Base-by-base conservation (phyloP, 2,329 filamentous ascomycete genomes). In the Boeremia exigua region DNA sequence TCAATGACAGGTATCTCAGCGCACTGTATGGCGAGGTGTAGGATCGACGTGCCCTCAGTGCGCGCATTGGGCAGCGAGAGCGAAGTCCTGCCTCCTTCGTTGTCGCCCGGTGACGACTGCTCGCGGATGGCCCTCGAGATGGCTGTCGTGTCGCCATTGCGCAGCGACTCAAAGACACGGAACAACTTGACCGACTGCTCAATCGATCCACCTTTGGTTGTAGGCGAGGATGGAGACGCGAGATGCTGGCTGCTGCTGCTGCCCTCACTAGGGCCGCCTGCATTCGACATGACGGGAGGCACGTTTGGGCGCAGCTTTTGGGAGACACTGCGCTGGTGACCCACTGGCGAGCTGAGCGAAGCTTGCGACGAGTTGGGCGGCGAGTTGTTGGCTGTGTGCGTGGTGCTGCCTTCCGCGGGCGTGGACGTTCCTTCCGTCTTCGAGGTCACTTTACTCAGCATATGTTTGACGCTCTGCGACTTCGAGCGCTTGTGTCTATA, bases 141-240 rank as follows among this genome's bases (percentile, higher is more conserved):
- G 33, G 90, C 91, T 12, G 88, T 88, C 0, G 92, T 96, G 74
- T 99, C 94, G 49, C 95, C 95, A 73, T 86, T 95, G 62, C 94
- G 86, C 62, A 99, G 81, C 37, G 93, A 90, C 78, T 98, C 95
- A 71, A 98, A 96, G 42, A 97, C 86, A 63, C 93, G 88, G 77
- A 99, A 99, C 63, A 96, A 93, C 71, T 90, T 87, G 48, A 99
- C 92, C 0, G 94, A 97, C 76, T 96, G 92, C 73, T 99, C 93
- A 55, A 99, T 90, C 4, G 79, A 80, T 2, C 77, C 74, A 42
- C 73, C 72, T 59, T 78, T 76, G 48, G 63, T 50, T 39, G 62
- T 67, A 17, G 71, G 71, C 30, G 67, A 73, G 19, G 60, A 55
- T 28, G 70, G 70, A 12, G 67, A 38, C 44, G 44, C 44, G 44